A percentile compares a stretch with the other conserved stretches of the same genome.
Evolutionary conservation across 768 basidiomycete species (phyloP).

Genomic region (Asterophora lycoperdoides): DNA sequence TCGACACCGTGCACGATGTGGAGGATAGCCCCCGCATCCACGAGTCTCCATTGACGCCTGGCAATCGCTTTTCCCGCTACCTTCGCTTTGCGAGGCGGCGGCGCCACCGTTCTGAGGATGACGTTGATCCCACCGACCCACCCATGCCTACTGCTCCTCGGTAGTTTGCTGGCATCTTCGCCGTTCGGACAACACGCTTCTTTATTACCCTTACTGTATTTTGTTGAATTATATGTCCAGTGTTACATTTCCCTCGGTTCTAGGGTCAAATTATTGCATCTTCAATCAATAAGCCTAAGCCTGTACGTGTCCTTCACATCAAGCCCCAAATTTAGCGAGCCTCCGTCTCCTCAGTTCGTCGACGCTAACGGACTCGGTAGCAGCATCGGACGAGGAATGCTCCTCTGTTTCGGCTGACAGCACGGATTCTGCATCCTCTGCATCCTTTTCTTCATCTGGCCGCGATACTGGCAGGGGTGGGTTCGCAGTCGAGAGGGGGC

Average conservation of each 20-base stretch:
- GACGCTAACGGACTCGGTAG: conserved; percentile 39
- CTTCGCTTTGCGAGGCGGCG: conserved; percentile 46
- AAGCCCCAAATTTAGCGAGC: conserved; percentile 60
- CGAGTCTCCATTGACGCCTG: conserved; percentile 9
- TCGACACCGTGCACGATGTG: conserved; percentile 16
- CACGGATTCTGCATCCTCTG: conserved; percentile 35
- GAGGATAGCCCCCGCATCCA: conserved; percentile 16
- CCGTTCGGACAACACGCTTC: not conserved
- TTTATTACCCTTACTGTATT: not conserved
- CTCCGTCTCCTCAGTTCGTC: conserved; percentile 67
- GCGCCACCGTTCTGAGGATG: conserved; percentile 23
- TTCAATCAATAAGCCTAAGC: not conserved
- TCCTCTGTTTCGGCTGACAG: conserved; percentile 32
- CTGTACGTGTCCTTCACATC: conserved; percentile 7
- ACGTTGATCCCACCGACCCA: conserved; percentile 29
- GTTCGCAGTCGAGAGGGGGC: not conserved
- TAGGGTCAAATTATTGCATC: not conserved
- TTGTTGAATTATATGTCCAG: not conserved
- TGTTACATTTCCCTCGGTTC: not conserved
- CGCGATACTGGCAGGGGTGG: not conserved
- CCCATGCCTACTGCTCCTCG: conserved; percentile 27
- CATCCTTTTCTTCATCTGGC: conserved; percentile 13
- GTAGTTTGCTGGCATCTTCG: not conserved
- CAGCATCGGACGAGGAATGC: conserved; percentile 19
- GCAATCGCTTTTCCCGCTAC: conserved; percentile 54